These are phyloP conservation scores for Cinnamomum micranthum DNA, from an alignment of 164 flowering plant species.

Conservation along the genomic window DNA sequence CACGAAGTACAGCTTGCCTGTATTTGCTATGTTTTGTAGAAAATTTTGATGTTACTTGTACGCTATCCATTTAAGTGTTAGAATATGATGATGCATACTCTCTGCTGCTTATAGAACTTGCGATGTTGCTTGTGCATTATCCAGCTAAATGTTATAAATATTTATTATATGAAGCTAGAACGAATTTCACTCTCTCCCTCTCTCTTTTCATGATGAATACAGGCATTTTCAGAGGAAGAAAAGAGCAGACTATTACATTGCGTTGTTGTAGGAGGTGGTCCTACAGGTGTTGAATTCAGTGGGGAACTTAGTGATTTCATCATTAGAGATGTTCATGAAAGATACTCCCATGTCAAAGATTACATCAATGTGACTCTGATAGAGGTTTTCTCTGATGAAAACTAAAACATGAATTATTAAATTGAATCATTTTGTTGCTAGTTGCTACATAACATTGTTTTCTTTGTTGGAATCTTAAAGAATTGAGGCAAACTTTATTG, in stretches of 20 bases:
- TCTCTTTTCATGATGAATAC: conserved; percentile 10
- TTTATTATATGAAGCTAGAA: no score
- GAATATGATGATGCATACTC: no score
- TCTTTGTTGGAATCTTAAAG: conserved; percentile 2
- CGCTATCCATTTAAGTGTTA: no score
- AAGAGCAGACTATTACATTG: conserved; percentile 79
- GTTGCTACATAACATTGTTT: conserved; percentile 3
- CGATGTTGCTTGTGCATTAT: no score
- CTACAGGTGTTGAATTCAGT: conserved; percentile 99
- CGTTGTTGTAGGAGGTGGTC: conserved; percentile 99
- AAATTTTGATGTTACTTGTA: no score
- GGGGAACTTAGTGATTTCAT: conserved; percentile 99
- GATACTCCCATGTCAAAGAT: conserved; percentile 91
- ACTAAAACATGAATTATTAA: conserved; percentile 3
- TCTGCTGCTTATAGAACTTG: no score
- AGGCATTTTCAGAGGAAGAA: conserved; percentile 84
- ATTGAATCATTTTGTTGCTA: conserved; percentile 3
- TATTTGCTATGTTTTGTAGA: no score
- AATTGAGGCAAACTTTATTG: background rate
- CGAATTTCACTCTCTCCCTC: no score
- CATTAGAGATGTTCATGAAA: conserved; percentile 73
- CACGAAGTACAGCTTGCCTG: no score
- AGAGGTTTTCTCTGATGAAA: conserved; percentile 51
- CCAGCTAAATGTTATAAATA: no score
- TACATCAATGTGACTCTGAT: conserved; percentile 87